Base-by-base conservation (phyloP, 1,284 basidiomycete species). In the Cerioporus squamosus region DNA sequence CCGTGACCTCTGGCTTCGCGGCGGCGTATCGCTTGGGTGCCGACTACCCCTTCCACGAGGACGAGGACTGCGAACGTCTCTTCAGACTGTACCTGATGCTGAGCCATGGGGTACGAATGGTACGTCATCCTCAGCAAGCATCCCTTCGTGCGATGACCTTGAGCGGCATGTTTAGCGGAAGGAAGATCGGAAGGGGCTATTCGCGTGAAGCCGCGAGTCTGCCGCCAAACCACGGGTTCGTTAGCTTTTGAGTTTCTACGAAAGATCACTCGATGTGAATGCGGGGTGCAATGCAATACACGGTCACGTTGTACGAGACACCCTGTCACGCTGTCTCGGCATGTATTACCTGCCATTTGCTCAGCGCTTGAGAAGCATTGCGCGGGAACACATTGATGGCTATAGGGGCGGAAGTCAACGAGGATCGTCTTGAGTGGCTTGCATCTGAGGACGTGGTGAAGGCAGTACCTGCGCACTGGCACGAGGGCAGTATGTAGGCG, bases 11-110 rank as follows among this genome's bases (percentile, higher is more conserved):
- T 5, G 85, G 86, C 9, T 81, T 87, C 61, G 79, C 82, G 0
- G 84, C 84, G 3, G 85, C 85, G 2, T 86, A 86, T 64, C 70
- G 75, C 43, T 72, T 87, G 4, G 85, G 85, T 2, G 85, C 83
- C 1, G 72, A 76, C 63, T 79, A 79, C 64, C 80, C 79, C 1
- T 81, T 80, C 67, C 67, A 72, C 23, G 76, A 77, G 12, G 75
- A 79, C 48, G 73, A 75, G 17, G 72, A 76, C 42, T 79, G 77
- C 59, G 74, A 75, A 58, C 66, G 81, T 24, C 70, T 83, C 38
- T 84, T 84, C 65, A 72, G 74, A 53, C 70, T 84, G 38, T 81
- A 80, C 58, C 71, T 83, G 33, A 79, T 72, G 1, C 65, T 77
- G 31, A 74, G 75, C 43, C 77, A 77, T 56, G 72, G 73, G 15